phyloP scores from a whole-genome alignment of 768 basidiomycete genomes.

The Boletellus emodensis region DNA sequence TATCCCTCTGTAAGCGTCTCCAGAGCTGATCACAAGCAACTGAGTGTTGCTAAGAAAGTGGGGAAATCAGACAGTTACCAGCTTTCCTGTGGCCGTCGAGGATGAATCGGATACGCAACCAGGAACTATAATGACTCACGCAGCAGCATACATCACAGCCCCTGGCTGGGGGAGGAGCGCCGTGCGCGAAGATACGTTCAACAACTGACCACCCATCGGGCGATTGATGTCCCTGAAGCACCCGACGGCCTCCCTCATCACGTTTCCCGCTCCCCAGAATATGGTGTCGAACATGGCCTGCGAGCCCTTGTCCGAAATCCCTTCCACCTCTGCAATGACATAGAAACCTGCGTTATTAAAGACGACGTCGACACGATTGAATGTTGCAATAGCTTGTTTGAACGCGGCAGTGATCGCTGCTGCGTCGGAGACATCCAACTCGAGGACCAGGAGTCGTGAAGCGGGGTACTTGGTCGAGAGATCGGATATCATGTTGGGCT shows the following conservation, averaged over 20 bases:
- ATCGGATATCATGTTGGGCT: constrained; percentile 32
- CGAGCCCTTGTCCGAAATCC: constrained; percentile 79
- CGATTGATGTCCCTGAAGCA: constrained; percentile 37
- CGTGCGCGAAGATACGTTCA: constrained; percentile 33
- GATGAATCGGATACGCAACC: not conserved
- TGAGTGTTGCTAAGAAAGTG: not conserved
- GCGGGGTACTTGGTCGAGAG: constrained; percentile 28
- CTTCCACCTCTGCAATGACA: constrained; percentile 56
- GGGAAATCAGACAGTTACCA: constrained; percentile 5
- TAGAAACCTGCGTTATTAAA: constrained; percentile 41
- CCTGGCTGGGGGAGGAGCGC: constrained; percentile 22
- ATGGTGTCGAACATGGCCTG: constrained; percentile 47
- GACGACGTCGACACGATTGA: constrained; percentile 43
- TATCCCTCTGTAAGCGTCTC: constrained; percentile 32
- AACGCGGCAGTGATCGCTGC: constrained; percentile 37
- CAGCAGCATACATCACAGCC: constrained; percentile 23
- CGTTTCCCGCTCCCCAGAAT: constrained; percentile 32
- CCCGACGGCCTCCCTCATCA: constrained; percentile 31
- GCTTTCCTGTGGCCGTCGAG: constrained; percentile 12
- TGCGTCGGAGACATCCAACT: constrained; percentile 38
- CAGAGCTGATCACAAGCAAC: constrained; percentile 22
- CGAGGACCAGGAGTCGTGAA: constrained; percentile 36
- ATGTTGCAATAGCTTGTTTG: constrained; percentile 27
- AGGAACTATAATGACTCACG: constrained; percentile 18
- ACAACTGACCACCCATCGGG: constrained; percentile 31